Evolutionary conservation across 129 eudicot genomes (phyloP), one percentile per base, ranked within the genome.

Genomic region (Artemisia annua): DNA sequence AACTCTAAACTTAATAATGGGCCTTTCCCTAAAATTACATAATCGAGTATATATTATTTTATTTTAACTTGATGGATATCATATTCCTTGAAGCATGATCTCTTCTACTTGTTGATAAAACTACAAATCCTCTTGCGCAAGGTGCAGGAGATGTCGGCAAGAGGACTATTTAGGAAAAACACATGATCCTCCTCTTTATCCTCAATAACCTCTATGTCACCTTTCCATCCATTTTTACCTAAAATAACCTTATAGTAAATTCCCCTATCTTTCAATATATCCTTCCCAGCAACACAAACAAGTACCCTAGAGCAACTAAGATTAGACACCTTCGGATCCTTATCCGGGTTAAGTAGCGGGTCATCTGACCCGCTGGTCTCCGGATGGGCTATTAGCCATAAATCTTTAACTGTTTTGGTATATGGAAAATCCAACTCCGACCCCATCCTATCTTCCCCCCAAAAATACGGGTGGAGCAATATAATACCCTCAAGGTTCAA

Each of bases 391-490:
- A 70, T 3, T 54, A 17, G 11, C 75, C 75, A 71, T 58, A 71
- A 0, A 7, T 19, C 46, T 0, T 10, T 11, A 2, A 58, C 26
- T 1, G 9, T 0, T 1, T 0, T 7, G 0, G 13, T 74, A 55
- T 22, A 48, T 13, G 22, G 49, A 51, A 19, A 24, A 11, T 28
- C 60, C 11, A 48, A 6, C 3, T n/a, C 80, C 30, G 75, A 72
- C 39, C 78, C 85, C 16, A 80, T 22, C 3, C 69, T 35, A 11
- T 76, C 83, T n/a, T 70, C 22, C 3, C 88, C 92, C 81, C 87
- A 76, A 24, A 89, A 89, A 61, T 63, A 80, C 12, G 93, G 96
- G 19, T 84, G 90, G 32, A 83, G 59, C 59, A 85, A 16, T 0
- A 71, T 74, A n/a, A 75, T 15, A 2, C 92, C 88, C 3, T 22